These are phyloP conservation scores for Clonostachys byssicola DNA, from an alignment of 2,329 filamentous ascomycete species.

Conservation along the genomic window DNA sequence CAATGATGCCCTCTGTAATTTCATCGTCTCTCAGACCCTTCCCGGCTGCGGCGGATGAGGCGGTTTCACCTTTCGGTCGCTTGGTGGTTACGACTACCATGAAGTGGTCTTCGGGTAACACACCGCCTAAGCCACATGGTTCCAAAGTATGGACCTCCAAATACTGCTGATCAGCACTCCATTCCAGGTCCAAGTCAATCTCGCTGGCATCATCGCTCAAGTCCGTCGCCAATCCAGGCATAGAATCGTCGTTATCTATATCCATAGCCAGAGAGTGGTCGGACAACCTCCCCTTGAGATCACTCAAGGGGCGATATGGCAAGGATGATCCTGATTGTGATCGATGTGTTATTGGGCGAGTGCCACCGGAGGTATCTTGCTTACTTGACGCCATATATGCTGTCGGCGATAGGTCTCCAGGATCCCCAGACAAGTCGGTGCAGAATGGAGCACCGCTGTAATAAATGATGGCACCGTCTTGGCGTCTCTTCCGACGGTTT, in stretches of 20 bases:
- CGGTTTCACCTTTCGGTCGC: slow-evolving; percentile 25
- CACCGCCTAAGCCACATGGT: slow-evolving; percentile 54
- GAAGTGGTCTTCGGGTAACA: slow-evolving; percentile 62
- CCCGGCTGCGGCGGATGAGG: not conserved
- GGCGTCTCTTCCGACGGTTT: slow-evolving; percentile 46
- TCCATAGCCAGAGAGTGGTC: slow-evolving; percentile 20
- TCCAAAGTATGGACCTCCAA: slow-evolving; percentile 37
- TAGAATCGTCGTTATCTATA: slow-evolving; percentile 13
- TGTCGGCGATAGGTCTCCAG: slow-evolving; percentile 39
- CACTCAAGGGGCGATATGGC: slow-evolving; percentile 43
- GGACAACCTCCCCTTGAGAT: slow-evolving; percentile 12
- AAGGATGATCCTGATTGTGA: slow-evolving; percentile 48
- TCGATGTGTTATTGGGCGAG: slow-evolving; percentile 23
- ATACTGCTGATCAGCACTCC: slow-evolving; percentile 38
- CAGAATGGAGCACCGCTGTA: slow-evolving; percentile 78
- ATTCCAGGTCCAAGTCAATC: slow-evolving; percentile 37
- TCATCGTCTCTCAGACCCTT: slow-evolving; percentile 14
- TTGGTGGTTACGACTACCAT: slow-evolving; percentile 48
- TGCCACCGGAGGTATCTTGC: slow-evolving; percentile 16
- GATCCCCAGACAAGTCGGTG: slow-evolving; percentile 72
- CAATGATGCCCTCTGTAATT: slow-evolving; percentile 32
- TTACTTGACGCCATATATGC: slow-evolving; percentile 42
- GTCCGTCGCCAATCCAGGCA: slow-evolving; percentile 24
- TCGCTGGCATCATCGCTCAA: slow-evolving; percentile 27
- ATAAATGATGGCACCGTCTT: slow-evolving; percentile 77